Evolutionary conservation across 805 yeast species (phyloP).

Genomic region (Komagataella ulmi): DNA sequence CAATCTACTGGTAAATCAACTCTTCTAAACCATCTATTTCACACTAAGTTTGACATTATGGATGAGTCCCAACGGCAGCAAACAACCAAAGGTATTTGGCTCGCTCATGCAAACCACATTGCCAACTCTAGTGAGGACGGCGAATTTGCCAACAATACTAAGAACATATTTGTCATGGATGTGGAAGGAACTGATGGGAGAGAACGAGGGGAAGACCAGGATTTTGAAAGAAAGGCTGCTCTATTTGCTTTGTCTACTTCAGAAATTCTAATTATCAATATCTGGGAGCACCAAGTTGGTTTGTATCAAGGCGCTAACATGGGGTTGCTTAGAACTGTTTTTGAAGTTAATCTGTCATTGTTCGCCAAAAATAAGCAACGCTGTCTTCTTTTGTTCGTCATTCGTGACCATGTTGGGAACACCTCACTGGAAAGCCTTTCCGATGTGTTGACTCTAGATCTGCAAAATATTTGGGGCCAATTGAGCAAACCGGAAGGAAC

Average conservation of each 20-base stretch:
- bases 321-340: conserved; percentile 90
- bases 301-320: conserved; percentile 95
- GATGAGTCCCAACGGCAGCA: conserved; percentile 76
- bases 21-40: conserved; percentile 70
- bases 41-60: conserved; percentile 88
- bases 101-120: conserved; percentile 40
- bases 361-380: conserved; percentile 53
- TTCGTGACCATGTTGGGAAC: conserved; percentile 81
- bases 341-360: conserved; percentile 83
- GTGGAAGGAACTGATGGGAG: conserved; percentile 99
- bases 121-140: conserved; percentile 10
- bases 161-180: conserved; percentile 66
- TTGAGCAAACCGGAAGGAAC: conserved; percentile 63
- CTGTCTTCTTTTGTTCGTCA: conserved; percentile 69
- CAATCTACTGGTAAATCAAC: conserved; percentile 97
- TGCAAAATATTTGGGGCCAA: conserved; percentile 65
- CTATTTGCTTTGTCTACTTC: conserved; percentile 87
- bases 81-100: conserved; percentile 80
- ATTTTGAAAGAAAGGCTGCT: conserved; percentile 94
- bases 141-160: conserved; percentile 5
- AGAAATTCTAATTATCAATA: conserved; percentile 79
- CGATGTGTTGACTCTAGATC: conserved; percentile 54
- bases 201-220: conserved; percentile 97
- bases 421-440: conserved; percentile 70
- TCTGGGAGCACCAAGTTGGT: conserved; percentile 97